Evolutionary conservation across 2,329 filamentous ascomycete species (phyloP).

Genomic region (Scedosporium boydii): DNA sequence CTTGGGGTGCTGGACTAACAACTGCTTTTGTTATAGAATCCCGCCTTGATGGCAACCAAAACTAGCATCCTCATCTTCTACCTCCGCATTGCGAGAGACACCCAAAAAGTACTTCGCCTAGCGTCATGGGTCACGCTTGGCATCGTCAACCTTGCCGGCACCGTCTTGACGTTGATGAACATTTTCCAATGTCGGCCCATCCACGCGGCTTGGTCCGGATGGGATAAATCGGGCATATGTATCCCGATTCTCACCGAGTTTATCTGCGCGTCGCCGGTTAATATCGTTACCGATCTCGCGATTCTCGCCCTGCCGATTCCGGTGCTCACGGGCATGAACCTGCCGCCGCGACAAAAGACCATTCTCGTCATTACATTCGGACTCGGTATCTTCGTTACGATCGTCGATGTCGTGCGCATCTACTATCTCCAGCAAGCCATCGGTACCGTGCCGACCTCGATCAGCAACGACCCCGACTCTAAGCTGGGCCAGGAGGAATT

Average conservation of each 20-base stretch:
- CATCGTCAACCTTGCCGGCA: conserved; percentile 69
- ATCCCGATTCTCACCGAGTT: conserved; percentile 53
- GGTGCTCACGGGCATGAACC: conserved; percentile 73
- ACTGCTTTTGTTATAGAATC: conserved; percentile 48
- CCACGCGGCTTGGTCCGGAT: conserved; percentile 52
- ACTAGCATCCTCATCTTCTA: conserved; percentile 91
- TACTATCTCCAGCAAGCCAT: conserved; percentile 77
- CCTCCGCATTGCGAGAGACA: conserved; percentile 69
- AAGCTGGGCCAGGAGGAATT: conserved; percentile 46
- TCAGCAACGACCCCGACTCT: conserved; percentile 26
- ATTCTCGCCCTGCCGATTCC: conserved; percentile 84
- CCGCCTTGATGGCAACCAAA: conserved; percentile 82
- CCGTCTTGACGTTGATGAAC: conserved; percentile 75
- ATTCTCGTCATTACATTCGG: conserved; percentile 81
- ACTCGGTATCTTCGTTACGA: conserved; percentile 76
- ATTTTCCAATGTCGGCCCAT: conserved; percentile 78
- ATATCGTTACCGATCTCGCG: conserved; percentile 83
- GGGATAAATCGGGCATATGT: conserved; percentile 27
- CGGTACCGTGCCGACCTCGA: conserved; percentile 26
- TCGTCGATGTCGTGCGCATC: conserved; percentile 82
- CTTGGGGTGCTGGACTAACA: too few relatives aligned
- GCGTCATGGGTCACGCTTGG: conserved; percentile 72
- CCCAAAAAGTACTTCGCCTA: conserved; percentile 64
- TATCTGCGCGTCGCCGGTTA: conserved; percentile 73
- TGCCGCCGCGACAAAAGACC: conserved; percentile 78